Percentiles rank a stretch among this genome's conserved stretches.
These are phyloP conservation scores for Linnemannia exigua DNA, from an alignment of 192 early-diverging fungal genomes.

Conservation along the genomic window DNA sequence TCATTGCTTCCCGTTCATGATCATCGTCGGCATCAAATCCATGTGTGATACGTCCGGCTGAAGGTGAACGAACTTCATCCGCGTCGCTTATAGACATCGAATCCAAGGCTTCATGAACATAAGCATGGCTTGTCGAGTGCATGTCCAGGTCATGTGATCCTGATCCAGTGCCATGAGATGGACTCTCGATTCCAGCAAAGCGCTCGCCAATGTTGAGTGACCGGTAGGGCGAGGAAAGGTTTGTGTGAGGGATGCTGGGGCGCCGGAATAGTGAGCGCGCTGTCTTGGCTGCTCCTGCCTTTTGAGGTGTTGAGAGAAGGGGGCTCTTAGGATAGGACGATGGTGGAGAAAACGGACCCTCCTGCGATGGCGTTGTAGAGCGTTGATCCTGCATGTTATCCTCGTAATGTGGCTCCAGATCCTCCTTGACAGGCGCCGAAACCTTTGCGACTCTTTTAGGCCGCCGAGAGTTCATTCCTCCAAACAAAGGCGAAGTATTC, in stretches of 20 bases:
- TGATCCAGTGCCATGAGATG: background rate
- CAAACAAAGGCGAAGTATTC: constrained; percentile 38
- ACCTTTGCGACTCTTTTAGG: background rate
- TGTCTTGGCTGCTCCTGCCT: constrained; percentile 35
- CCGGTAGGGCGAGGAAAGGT: constrained; percentile 1
- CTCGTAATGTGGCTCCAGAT: constrained; percentile 16
- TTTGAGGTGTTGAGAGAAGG: constrained; percentile 25
- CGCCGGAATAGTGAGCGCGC: constrained; percentile 35
- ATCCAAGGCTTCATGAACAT: constrained; percentile 33
- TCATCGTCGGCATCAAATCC: constrained; percentile 23
- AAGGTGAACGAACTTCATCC: background rate
- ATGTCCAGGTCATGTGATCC: background rate
- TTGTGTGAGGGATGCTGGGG: constrained; percentile 9
- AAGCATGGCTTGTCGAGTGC: background rate
- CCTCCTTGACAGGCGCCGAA: constrained; percentile 18
- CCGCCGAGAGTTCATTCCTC: constrained; percentile 40
- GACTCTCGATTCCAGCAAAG: background rate
- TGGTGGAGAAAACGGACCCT: background rate
- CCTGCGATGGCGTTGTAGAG: background rate
- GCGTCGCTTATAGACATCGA: constrained; percentile 26
- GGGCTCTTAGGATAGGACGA: background rate
- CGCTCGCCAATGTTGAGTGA: background rate
- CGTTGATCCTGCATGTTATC: background rate
- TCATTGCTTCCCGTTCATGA: background rate
- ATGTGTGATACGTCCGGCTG: background rate